Evolutionary conservation across 352 stramenopile genomes (phyloP).

Genomic region (Elongisporangium senticosum): DNA sequence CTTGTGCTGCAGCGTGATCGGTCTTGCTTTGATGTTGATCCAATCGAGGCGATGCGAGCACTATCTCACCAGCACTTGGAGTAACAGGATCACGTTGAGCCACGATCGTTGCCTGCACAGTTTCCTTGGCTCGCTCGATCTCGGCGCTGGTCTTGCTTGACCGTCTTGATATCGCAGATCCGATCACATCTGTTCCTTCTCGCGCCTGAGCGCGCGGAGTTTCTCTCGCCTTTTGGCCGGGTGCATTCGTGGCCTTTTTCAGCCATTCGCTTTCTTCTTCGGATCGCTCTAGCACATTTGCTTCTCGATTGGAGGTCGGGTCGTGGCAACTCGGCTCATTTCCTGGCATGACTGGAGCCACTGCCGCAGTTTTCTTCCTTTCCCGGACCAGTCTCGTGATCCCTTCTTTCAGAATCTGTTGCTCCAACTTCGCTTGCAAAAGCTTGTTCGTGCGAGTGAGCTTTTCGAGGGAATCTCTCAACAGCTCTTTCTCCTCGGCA

Average conservation of each 20-base stretch:
- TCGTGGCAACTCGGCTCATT: neutral
- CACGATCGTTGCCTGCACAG: neutral
- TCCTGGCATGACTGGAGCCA: neutral
- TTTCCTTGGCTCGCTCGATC: neutral
- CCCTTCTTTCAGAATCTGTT: slow-evolving; percentile 66
- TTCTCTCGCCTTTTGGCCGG: neutral
- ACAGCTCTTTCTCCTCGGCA: slow-evolving; percentile 17
- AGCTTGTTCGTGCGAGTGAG: slow-evolving; percentile 57
- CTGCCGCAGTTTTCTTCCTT: neutral
- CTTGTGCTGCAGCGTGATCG: slow-evolving; percentile 12
- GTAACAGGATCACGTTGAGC: neutral
- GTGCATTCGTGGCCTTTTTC: neutral
- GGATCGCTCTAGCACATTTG: neutral
- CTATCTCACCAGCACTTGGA: neutral
- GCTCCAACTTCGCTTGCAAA: slow-evolving; percentile 49
- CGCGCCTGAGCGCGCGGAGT: neutral
- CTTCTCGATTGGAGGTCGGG: neutral
- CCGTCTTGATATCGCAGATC: neutral
- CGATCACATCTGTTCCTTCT: neutral
- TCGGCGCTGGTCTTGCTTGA: neutral
- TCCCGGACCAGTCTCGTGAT: slow-evolving; percentile 5
- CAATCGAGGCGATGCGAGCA: neutral
- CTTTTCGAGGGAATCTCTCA: slow-evolving; percentile 41
- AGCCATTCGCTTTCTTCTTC: neutral
- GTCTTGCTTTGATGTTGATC: neutral